Evolutionary conservation across 768 basidiomycete species (phyloP).

Genomic region (Thelephora ganbajun): DNA sequence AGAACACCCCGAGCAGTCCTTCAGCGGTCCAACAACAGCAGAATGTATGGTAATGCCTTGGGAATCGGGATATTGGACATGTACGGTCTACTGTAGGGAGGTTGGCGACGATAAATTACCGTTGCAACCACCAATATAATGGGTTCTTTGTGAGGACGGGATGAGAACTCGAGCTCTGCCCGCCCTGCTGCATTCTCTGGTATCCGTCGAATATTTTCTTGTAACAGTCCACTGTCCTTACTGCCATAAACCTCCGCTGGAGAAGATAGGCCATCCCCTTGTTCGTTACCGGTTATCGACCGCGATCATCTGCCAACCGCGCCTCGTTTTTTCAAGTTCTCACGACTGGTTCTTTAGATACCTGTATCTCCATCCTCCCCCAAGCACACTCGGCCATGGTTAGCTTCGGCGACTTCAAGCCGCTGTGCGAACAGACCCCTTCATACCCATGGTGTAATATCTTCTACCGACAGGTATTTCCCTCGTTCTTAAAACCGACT

Average conservation of each 20-base stretch:
- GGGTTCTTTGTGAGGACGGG: too few relatives aligned
- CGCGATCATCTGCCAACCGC: too few relatives aligned
- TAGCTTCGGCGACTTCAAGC: slow-evolving; percentile 60
- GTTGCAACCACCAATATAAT: too few relatives aligned
- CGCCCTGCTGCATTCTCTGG: too few relatives aligned
- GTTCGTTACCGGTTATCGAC: too few relatives aligned
- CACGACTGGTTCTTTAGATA: not conserved
- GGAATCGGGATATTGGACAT: not conserved
- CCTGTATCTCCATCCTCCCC: not conserved
- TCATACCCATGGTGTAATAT: slow-evolving; percentile 92
- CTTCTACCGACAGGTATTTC: slow-evolving; percentile 72
- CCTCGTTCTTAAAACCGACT: slow-evolving; percentile 5
- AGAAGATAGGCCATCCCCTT: too few relatives aligned
- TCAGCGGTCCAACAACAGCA: slow-evolving; percentile 13
- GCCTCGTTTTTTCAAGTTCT: too few relatives aligned
- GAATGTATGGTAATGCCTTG: slow-evolving; percentile 18
- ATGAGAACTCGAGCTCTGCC: too few relatives aligned
- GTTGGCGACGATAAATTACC: too few relatives aligned
- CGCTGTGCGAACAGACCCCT: slow-evolving; percentile 53
- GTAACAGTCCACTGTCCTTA: too few relatives aligned
- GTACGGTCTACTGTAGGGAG: not conserved
- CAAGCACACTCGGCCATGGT: slow-evolving; percentile 22
- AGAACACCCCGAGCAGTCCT: slow-evolving; percentile 34
- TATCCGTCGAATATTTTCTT: too few relatives aligned
- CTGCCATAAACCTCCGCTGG: too few relatives aligned